Evolutionary conservation across 495 filamentous ascomycete species (phyloP), one percentile per base, ranked within the genome.

Genomic region (Wilcoxina mikolae): DNA sequence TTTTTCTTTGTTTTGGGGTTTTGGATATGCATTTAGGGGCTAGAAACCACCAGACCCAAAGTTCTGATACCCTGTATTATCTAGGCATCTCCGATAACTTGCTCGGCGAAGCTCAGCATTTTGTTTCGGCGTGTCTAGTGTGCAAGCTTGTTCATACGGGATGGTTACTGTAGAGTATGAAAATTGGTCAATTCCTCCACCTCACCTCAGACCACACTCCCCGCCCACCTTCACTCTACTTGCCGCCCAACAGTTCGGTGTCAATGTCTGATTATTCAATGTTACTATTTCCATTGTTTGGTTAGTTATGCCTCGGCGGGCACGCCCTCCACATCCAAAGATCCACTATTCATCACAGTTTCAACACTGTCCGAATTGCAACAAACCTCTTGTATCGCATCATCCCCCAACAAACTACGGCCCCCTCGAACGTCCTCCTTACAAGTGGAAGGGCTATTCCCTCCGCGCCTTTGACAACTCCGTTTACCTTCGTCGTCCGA

Each of bases 391-490:
- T 46, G n/a, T 20, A 24, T 11, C 15, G 15, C 43, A 49, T 10
- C 46, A 29, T 49, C 3, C 46, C 7, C 27, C 46, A 3, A 29
- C 15, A 20, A 49, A 23, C 12, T 29, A 28, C 25, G 2, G 7
- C 29, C 9, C 22, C 12, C 24, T 28, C n/a, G 46, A 49, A 15
- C 46, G 46, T 15, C 46, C 46, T 27, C 46, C 46, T 49, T 23
- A 49, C 25, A 27, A 29, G 46, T 49, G 46, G 46, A 49, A 49
- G 29, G 46, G 46, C 46, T 29, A 49, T 23, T 49, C 46, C 15
- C 25, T 49, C 1, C 11, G 23, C 20, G 23, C 46, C 9, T 49
- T 49, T 15, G 46, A 49, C 22, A 15, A 23, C 24, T 28, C 24
- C 12, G 27, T 9, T 20, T 49, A 49, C 20, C 46, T 49, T 25